Evolutionary conservation across 2,329 filamentous ascomycete genomes (phyloP), one percentile per base, ranked within the genome.

Genomic region (Calonectria leucothoes): DNA sequence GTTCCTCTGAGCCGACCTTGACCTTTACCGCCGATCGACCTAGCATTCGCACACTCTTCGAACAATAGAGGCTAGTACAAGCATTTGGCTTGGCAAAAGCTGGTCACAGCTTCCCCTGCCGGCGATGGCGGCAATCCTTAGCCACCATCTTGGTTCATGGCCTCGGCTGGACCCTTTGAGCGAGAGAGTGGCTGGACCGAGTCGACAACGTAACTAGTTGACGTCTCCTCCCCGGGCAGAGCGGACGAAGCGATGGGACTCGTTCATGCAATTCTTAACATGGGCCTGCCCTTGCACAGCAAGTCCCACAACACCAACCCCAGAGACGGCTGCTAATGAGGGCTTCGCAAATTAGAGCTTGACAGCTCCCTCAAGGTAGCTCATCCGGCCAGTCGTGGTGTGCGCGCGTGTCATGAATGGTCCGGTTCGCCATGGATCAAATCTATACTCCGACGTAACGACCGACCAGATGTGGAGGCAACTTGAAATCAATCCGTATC

Each of bases 381-480:
- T 61, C 33, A 31, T 51, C 63, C 65, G 27, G 66, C 63, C 67
- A 25, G 69, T 67, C 73, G 69, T 74, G 72, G 72, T 77, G 69
- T 48, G 49, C 66, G 37, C 64, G 73, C 33, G 64, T 37, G 65
- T 35, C 64, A 72, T 73, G 75, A 69, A 71, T 75, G 77, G 74
- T 71, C 77, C 75, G 78, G 76, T 74, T 71, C 65, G 59, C 74
- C 69, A 68, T 75, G 79, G 78, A 76, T 79, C 79, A 79, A 80
- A 72, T 66, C 71, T 70, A 76, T 75, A 66, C 67, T 69, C 68
- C 67, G 61, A 74, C 73, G 70, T 66, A 74, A 77, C 77, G 74
- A 76, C 69, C 74, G 73, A 73, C 69, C 35, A 69, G 48, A 37
- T 51, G 63, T 70, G 69, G 69, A 71, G 74, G 64, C 66, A 64